A percentile compares a stretch with the other conserved stretches of the same genome.
Conservation (phyloP, 352 stramenopile species). For the Phytophthora constricta region DNA sequence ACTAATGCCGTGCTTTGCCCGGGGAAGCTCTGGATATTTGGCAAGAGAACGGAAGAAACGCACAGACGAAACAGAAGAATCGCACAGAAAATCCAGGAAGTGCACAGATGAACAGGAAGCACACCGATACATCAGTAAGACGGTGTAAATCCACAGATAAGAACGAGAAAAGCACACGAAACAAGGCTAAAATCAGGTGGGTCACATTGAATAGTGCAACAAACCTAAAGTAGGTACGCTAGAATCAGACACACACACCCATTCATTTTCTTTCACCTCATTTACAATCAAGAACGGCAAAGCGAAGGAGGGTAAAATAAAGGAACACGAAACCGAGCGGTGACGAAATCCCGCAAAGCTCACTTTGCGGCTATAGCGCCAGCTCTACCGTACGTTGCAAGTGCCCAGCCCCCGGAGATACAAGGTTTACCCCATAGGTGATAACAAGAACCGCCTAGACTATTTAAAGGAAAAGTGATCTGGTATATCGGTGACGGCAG, state of each 20-base stretch:
- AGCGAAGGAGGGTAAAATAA: too few species aligned
- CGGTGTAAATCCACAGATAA: slow-evolving; percentile 18
- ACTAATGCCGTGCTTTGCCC: too few species aligned
- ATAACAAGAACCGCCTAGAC: too few species aligned
- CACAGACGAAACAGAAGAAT: slow-evolving; percentile 11
- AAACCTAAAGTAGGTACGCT: neutral
- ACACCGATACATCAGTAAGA: slow-evolving; percentile 5
- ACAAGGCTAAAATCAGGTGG: neutral
- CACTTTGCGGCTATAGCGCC: too few species aligned
- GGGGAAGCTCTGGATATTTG: too few species aligned
- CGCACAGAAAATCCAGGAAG: slow-evolving; percentile 1
- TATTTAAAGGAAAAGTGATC: neutral
- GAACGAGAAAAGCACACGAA: slow-evolving; percentile 9
- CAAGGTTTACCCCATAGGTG: too few species aligned
- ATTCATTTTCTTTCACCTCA: too few species aligned
- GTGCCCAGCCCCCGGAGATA: too few species aligned
- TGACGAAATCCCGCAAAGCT: too few species aligned
- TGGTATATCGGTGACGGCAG: neutral
- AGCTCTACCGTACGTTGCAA: too few species aligned
- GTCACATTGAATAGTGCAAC: neutral
- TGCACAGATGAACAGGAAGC: neutral
- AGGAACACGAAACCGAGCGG: too few species aligned
- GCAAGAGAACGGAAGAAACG: slow-evolving; percentile 10
- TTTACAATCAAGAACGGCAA: too few species aligned
- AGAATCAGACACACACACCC: neutral